Base-by-base conservation (phyloP, 202 grass and related monocot genomes). In the Panicum hallii region DNA sequence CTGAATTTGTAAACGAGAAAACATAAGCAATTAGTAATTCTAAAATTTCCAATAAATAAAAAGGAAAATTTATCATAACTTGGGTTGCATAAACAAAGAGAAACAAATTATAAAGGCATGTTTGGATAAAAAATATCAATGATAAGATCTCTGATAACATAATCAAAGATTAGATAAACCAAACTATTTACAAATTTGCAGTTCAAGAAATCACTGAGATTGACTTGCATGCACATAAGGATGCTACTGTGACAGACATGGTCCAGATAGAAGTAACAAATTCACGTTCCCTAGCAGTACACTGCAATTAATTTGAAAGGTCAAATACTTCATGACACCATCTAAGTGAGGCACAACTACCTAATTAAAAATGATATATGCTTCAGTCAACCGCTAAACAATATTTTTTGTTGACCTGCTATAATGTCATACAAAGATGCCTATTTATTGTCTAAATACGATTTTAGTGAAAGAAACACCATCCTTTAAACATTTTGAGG, bases 1-100 rank as follows among this genome's bases (percentile, higher is more conserved):
- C 78, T 83, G 45, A 45, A 86, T 45, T 65, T 85, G 66, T 19
- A 71, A 72, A 76, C 34, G 26, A 83, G 32, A 64, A 77, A 63
- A 79, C 19, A 72, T 79, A 67, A 83, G 52, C 26, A 52, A 72
- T 64, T 47, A 3, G 49, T 22, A 22, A 9, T 61, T 78, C 4
- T 17, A 41, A 47, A 70, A 28, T 47, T 47, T 43, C 56, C 32
- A 69, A 15, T 3, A 19, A 69, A 43, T 41, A 17, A 42, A 56
- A 30, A 13, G 0, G 1, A 4, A 12, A 11, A 32, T n/a, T 28
- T 4, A 70, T 60, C 8, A 63, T 2, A 53, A 54, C 30, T 9
- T 71, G 38, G 40, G 3, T 22, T 41, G 47, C 28, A 15, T 9
- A 23, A 55, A 72, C 7, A 45, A 76, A 14, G 1, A 61, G n/a